Conservation (phyloP, 2,329 filamentous ascomycete genomes). For the Clarireedia hainanense region DNA sequence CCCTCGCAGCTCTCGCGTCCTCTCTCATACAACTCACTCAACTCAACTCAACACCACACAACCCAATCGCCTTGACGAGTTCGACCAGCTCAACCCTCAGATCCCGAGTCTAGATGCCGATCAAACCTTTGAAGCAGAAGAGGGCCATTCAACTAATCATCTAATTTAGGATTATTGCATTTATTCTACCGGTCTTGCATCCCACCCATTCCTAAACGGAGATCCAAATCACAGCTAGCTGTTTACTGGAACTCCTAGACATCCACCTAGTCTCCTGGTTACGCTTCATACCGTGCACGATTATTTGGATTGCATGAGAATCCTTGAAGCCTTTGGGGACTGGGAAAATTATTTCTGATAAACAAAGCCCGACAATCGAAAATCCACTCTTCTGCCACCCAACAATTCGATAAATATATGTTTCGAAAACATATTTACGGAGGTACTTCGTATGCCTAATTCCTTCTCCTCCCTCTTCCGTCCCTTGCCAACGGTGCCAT, state of each 20-base stretch:
- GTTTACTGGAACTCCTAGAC: background rate
- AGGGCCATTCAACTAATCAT: background rate
- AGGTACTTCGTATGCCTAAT: no score
- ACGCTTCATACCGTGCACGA: background rate
- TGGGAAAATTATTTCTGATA: background rate
- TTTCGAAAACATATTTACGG: no score
- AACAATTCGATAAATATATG: no score
- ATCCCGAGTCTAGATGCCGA: conserved; percentile 2
- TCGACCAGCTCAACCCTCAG: no score
- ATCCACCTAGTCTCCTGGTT: background rate
- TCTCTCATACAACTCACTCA: no score
- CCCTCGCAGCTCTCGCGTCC: no score
- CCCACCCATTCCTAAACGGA: background rate
- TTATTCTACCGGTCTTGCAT: background rate
- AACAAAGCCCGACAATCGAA: background rate
- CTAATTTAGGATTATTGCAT: background rate
- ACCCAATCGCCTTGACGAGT: no score
- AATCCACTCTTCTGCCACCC: background rate
- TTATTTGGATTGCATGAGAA: background rate
- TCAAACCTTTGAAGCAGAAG: background rate
- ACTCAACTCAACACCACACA: no score
- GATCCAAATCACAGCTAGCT: background rate
- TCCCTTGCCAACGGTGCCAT: no score
- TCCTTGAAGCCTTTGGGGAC: background rate
- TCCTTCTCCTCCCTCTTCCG: no score